A percentile compares a stretch with the other conserved stretches of the same genome.
Conservation (phyloP, 2,329 filamentous ascomycete genomes). For the Truncatella angustata region DNA sequence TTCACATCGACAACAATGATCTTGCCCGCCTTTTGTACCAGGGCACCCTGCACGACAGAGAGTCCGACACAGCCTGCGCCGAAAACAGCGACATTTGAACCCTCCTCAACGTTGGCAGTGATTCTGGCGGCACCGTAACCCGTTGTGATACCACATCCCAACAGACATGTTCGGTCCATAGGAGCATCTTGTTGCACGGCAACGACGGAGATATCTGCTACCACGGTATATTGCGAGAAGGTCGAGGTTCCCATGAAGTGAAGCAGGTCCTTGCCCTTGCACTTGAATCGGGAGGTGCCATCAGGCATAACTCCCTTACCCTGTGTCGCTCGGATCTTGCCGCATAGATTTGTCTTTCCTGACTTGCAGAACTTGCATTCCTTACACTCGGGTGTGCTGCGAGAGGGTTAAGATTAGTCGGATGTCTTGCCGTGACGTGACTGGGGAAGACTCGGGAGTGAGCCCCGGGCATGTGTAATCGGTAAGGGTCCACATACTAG, state of each 20-base stretch:
- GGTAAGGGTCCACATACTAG: conserved; percentile 59
- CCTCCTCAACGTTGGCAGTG: conserved; percentile 88
- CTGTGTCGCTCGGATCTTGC: conserved; percentile 97
- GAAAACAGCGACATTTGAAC: conserved; percentile 87
- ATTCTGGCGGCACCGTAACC: conserved; percentile 95
- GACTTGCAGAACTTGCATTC: conserved; percentile 99
- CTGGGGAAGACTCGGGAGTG: not conserved
- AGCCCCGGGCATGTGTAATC: not conserved
- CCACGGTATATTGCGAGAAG: conserved; percentile 98
- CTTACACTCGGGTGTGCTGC: conserved; percentile 89
- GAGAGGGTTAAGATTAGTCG: conserved; percentile 14
- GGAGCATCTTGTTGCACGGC: conserved; percentile 86
- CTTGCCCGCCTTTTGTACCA: conserved; percentile 75
- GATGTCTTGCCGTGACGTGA: not conserved
- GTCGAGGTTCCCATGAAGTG: conserved; percentile 99
- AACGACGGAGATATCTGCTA: conserved; percentile 97
- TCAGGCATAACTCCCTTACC: conserved; percentile 97
- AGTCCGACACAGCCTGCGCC: conserved; percentile 95
- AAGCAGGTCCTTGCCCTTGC: conserved; percentile 90
- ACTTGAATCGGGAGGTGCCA: conserved; percentile 90
- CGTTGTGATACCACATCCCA: conserved; percentile 97
- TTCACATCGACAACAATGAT: conserved; percentile 80
- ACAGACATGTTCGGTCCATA: conserved; percentile 93
- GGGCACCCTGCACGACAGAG: conserved; percentile 90
- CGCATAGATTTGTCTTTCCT: conserved; percentile 98